Conservation (phyloP, 768 basidiomycete species). For the Lanmaoa pseudosensibilis region DNA sequence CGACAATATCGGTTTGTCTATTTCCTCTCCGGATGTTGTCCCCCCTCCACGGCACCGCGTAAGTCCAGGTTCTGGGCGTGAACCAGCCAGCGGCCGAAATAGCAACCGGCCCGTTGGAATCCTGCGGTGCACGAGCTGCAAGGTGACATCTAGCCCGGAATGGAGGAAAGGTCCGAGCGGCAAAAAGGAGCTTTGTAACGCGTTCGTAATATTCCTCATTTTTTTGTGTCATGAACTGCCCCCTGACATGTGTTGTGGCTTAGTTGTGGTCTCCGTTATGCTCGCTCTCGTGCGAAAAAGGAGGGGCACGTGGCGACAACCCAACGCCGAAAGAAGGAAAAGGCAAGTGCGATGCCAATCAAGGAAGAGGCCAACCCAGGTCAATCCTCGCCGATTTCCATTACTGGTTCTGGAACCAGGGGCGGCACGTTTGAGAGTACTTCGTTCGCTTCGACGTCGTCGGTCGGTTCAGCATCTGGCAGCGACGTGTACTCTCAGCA, state of each 20-base stretch:
- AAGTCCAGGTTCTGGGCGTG: slow-evolving; percentile 51
- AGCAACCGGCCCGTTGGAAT: slow-evolving; percentile 74
- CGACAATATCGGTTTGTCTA: slow-evolving; percentile 30
- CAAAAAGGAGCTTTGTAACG: slow-evolving; percentile 90
- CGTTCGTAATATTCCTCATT: slow-evolving; percentile 53
- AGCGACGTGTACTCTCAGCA: slow-evolving; percentile 56
- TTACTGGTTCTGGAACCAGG: slow-evolving; percentile 49
- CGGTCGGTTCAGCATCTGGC: slow-evolving; percentile 56
- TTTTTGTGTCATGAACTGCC: slow-evolving; percentile 11
- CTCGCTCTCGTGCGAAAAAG: slow-evolving; percentile 86
- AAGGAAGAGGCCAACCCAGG: slow-evolving; percentile 29
- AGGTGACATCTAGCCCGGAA: slow-evolving; percentile 79
- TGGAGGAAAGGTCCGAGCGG: slow-evolving; percentile 92
- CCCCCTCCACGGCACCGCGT: slow-evolving; percentile 58
- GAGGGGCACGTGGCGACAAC: slow-evolving; percentile 57
- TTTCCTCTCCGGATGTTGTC: slow-evolving; percentile 43
- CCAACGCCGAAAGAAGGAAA: slow-evolving; percentile 66
- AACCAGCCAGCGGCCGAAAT: slow-evolving; percentile 41
- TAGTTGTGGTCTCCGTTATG: slow-evolving; percentile 84
- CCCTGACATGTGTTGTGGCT: slow-evolving; percentile 24
- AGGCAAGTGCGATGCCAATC: slow-evolving; percentile 31
- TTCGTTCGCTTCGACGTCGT: slow-evolving; percentile 46
- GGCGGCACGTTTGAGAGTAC: slow-evolving; percentile 49
- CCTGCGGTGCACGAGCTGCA: slow-evolving; percentile 75
- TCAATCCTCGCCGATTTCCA: slow-evolving; percentile 37